Conservation (phyloP, 805 yeast species). For the Pichia cephalocereana region DNA sequence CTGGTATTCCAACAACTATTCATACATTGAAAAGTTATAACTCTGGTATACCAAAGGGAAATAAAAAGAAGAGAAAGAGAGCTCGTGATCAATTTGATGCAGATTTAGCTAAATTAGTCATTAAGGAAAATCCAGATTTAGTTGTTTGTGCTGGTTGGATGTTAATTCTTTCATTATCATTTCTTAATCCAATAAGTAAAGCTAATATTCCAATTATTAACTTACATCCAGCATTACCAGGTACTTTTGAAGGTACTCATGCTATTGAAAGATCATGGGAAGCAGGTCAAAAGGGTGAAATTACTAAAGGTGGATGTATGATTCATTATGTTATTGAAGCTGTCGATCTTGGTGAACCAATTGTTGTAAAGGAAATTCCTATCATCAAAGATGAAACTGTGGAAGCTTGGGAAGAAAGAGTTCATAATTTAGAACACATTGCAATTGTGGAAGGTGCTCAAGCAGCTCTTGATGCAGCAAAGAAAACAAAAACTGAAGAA, state of each 20-base stretch:
- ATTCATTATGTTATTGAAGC: constrained; percentile 93
- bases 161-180: constrained; percentile 76
- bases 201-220: constrained; percentile 74
- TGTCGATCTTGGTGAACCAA: constrained; percentile 89
- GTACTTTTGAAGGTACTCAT: constrained; percentile 93
- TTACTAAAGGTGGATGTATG: constrained; percentile 84
- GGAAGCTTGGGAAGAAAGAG: constrained; percentile 73
- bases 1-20: constrained; percentile 58
- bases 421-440: constrained; percentile 74
- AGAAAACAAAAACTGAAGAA: not conserved
- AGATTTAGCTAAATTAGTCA: constrained; percentile 65
- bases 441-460: constrained; percentile 92
- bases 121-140: constrained; percentile 61
- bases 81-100: constrained; percentile 68
- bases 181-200: constrained; percentile 54
- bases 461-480: constrained; percentile 26
- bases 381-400: constrained; percentile 64
- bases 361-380: constrained; percentile 70
- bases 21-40: constrained; percentile 71
- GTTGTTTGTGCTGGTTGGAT: constrained; percentile 99
- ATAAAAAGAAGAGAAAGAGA: constrained; percentile 42
- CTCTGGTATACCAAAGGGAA: constrained; percentile 62
- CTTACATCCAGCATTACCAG: constrained; percentile 95
- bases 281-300: constrained; percentile 81
- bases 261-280: constrained; percentile 96